These are phyloP conservation scores for Saccharomycopsis sp. DNA, from an alignment of 805 yeast species.

Conservation along the genomic window DNA sequence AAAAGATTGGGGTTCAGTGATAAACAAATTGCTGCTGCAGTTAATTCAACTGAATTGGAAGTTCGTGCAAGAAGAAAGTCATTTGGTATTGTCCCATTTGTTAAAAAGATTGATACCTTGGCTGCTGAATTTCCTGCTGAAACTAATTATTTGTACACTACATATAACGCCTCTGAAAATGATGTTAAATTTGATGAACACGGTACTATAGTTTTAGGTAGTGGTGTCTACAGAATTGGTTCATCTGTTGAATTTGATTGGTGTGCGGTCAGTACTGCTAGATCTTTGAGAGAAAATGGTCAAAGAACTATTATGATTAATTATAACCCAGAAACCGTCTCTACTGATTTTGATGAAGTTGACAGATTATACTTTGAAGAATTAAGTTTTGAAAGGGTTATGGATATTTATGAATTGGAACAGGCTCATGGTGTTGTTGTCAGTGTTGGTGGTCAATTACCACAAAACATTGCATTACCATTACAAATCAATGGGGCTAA, in stretches of 20 bases:
- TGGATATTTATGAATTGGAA: slow-evolving; percentile 96
- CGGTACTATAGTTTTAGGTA: slow-evolving; percentile 92
- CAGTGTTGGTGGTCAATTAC: slow-evolving; percentile 96
- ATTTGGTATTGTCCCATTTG: slow-evolving; percentile 81
- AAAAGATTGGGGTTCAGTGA: slow-evolving; percentile 95
- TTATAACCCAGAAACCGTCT: slow-evolving; percentile 97
- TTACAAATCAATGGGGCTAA: slow-evolving; percentile 78
- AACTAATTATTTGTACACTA: slow-evolving; percentile 92
- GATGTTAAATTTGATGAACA: slow-evolving; percentile 83
- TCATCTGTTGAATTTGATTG: slow-evolving; percentile 98
- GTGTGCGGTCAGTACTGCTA: slow-evolving; percentile 98
- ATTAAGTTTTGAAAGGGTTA: slow-evolving; percentile 87
- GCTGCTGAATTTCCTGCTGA: slow-evolving; percentile 99
- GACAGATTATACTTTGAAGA: slow-evolving; percentile 96
- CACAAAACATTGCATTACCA: slow-evolving; percentile 90
- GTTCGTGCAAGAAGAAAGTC: slow-evolving; percentile 78
- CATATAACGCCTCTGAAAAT: slow-evolving; percentile 83
- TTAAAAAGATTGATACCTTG: slow-evolving; percentile 91
- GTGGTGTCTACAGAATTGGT: slow-evolving; percentile 99
- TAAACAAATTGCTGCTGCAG: slow-evolving; percentile 79
- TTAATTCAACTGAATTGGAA: slow-evolving; percentile 66
- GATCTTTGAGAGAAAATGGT: slow-evolving; percentile 83
- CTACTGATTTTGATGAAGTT: slow-evolving; percentile 97
- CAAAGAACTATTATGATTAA: slow-evolving; percentile 92
- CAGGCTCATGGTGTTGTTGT: slow-evolving; percentile 85